Conservation (phyloP, 2,329 filamentous ascomycete species). For the Colletotrichum sp. region DNA sequence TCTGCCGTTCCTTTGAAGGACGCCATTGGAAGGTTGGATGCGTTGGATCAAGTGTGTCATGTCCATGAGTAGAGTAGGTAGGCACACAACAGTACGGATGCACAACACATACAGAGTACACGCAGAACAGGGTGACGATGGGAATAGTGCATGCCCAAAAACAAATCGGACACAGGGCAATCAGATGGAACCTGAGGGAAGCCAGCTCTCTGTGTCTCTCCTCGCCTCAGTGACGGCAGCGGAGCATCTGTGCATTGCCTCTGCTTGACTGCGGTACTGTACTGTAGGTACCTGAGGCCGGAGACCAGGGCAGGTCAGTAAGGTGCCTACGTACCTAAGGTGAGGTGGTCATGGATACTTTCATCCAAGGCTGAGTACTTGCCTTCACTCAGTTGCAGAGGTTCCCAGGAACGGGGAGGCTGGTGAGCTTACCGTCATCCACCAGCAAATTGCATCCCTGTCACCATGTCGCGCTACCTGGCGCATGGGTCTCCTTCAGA, state of each 20-base stretch:
- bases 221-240: background rate
- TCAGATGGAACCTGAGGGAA: background rate
- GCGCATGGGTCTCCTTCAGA: background rate
- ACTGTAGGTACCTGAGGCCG: background rate
- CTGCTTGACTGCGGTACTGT: background rate
- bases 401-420: background rate
- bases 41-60: background rate
- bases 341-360: background rate
- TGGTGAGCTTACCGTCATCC: background rate
- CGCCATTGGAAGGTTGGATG: background rate
- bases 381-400: background rate
- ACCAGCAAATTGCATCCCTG: background rate
- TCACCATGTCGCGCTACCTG: background rate
- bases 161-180: background rate
- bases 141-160: background rate
- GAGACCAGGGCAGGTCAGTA: background rate
- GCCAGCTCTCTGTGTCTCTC: background rate
- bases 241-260: conserved; percentile 2
- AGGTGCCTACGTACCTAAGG: background rate
- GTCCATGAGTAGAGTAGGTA: background rate
- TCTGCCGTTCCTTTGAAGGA: background rate
- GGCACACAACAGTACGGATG: background rate
- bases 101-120: background rate
- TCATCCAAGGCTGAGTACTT: background rate
- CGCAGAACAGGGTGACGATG: background rate